Evolutionary conservation across 1,284 basidiomycete genomes (phyloP), one percentile per base, ranked within the genome.

Genomic region (Pseudozyma hubeiensis): DNA sequence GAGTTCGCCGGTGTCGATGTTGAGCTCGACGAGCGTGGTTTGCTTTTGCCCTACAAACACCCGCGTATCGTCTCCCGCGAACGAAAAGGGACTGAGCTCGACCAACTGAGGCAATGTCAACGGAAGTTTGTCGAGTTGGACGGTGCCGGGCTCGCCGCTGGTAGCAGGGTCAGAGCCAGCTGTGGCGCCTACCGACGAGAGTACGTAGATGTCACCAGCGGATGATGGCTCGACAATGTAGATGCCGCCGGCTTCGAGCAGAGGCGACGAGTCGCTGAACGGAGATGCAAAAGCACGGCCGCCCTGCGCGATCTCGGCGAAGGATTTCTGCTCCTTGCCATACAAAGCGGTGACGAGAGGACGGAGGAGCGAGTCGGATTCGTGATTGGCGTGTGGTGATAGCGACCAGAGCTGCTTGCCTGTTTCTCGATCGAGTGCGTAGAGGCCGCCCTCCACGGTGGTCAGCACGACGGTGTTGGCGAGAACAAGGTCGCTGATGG

Each of bases 171-270:
- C 13, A 8, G 62, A 40, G 7, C 64, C 61, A 40, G 52, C 43
- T 0, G 50, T 55, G 37, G 31, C 49, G 13, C 47, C 53, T 10
- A 52, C 51, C 13, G 89, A 88, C 4, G 89, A 86, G 84, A 92
- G 89, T 54, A 94, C 88, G 85, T 93, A 96, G 77, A 96, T 92
- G 79, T 93, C 91, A 7, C 93, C 94, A 3, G 77, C 79, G 1
- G 91, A 90, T 86, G 93, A 91, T 0, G 93, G 94, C 82, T 96
- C 94, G 55, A 96, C 92, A 62, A 95, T 90, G 85, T 94, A 96
- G 51, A 91, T 88, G 81, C 94, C 93, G 60, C 89, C 88, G 40
- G 87, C 85, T 0, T 86, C 84, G 46, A 87, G 86, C 67, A 90
- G 89, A 54, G 80, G 72, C 16, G 79, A 58, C 17, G 72, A 58